A percentile compares a stretch with the other conserved stretches of the same genome.
These are phyloP conservation scores for Zea luxurians DNA, from an alignment of 176 grass and related monocot species.

Conservation along the genomic window DNA sequence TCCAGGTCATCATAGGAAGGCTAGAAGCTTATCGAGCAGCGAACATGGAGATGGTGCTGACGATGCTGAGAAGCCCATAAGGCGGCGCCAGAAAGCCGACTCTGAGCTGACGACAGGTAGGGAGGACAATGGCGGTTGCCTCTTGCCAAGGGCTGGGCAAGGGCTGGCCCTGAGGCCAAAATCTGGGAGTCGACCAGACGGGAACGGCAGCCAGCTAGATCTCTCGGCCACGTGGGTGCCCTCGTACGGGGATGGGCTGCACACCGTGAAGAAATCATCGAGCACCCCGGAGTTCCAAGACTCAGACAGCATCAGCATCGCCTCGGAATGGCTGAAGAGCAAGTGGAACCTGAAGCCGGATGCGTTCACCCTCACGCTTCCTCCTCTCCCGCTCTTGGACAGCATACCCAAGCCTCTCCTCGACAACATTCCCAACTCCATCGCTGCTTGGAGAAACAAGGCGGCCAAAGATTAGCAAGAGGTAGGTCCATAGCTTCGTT, in stretches of 20 bases:
- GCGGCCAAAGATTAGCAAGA: constrained; percentile 61
- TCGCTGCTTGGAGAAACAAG: constrained; percentile 72
- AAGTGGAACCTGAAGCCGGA: constrained; percentile 76
- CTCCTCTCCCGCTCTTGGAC: constrained; percentile 38
- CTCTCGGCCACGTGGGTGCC: constrained; percentile 26
- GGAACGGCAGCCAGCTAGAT: constrained; percentile 39
- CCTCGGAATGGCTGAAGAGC: constrained; percentile 53
- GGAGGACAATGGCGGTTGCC: neutral
- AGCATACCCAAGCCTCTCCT: constrained; percentile 54
- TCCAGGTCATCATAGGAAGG: constrained; percentile 49
- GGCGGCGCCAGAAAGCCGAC: no score
- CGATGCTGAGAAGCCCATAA: constrained; percentile 49
- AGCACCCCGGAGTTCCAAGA: constrained; percentile 78
- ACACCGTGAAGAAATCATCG: constrained; percentile 64
- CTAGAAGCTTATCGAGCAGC: constrained; percentile 42
- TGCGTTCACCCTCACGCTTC: constrained; percentile 42
- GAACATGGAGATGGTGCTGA: constrained; percentile 34
- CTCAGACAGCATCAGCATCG: constrained; percentile 50
- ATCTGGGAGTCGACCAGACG: constrained; percentile 14
- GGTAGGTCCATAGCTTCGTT: neutral
- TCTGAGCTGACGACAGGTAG: no score
- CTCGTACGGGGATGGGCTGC: constrained; percentile 38
- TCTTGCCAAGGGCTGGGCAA: constrained; percentile 29
- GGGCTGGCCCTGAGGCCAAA: constrained; percentile 46
- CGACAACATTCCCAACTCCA: constrained; percentile 58